Evolutionary conservation across 2,329 filamentous ascomycete genomes (phyloP).

Genomic region (Aspergillus unguis): DNA sequence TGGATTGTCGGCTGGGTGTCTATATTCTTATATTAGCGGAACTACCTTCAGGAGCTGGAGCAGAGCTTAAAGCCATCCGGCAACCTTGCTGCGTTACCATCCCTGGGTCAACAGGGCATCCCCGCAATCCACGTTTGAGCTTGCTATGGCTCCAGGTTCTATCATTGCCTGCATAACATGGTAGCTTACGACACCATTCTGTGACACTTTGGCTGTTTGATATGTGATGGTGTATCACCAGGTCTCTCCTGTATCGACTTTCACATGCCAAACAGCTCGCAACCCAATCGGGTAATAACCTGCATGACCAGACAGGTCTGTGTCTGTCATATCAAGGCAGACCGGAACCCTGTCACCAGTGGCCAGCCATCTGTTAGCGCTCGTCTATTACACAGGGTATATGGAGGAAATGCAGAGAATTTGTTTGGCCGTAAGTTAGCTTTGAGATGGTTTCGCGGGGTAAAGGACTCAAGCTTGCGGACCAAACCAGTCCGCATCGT

Average conservation of each 20-base stretch:
- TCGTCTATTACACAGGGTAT: background rate
- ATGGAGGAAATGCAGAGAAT: background rate
- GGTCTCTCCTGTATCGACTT: background rate
- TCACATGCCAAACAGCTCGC: slow-evolving; percentile 1
- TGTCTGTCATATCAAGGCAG: background rate
- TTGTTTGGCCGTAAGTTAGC: background rate
- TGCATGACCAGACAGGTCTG: background rate
- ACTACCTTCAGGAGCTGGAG: no score
- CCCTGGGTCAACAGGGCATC: background rate
- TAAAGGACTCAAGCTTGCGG: slow-evolving; percentile 12
- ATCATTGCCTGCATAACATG: background rate
- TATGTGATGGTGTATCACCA: no score
- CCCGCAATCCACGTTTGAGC: background rate
- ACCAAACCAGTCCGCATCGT: slow-evolving; percentile 21
- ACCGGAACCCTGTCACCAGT: background rate
- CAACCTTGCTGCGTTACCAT: no score
- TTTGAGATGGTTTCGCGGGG: slow-evolving; percentile 13
- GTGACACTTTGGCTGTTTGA: background rate
- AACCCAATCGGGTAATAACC: slow-evolving; percentile 2
- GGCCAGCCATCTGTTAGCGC: no score
- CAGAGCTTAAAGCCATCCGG: no score
- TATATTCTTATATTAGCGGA: no score
- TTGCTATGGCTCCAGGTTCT: background rate
- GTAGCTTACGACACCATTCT: slow-evolving; percentile 2
- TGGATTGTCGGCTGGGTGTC: no score